Base-by-base conservation (phyloP, 2,329 filamentous ascomycete genomes). In the Thermoascus crustaceus region DNA sequence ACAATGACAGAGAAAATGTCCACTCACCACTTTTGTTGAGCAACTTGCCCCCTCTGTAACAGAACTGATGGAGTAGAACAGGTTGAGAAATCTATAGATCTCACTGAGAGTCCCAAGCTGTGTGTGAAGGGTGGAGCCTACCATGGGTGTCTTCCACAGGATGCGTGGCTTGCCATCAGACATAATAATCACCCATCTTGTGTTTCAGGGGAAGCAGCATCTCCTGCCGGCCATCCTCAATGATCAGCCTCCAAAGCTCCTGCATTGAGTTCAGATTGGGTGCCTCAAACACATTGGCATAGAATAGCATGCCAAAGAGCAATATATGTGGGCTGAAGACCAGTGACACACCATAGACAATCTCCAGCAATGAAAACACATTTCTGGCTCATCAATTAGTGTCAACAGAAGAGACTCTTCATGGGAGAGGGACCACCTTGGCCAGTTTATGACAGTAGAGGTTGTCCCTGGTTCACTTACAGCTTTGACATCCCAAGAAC, bases 231-330 rank as follows among this genome's bases (percentile, higher is more conserved):
- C 38, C 36, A 38, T 35, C 33, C 27, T 43, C 26, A 8, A 49
- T n/a, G 24, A 42, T 32, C 17, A 53, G 45, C 22, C 32, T 37
- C 30, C 39, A 25, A 16, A 54, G 39, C 26, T 51, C 39, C 30
- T 49, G 40, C 38, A 49, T 51, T 2, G 42, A 53, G 14, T 9
- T 45, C 20, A 52, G 37, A 24, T 44, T 24, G 21, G 41, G 35
- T 20, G 38, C 37, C 38, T 45, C 24, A 40, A 53, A 53, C 14
- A 41, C 44, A 30, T 48, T 11, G n/a, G 38, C 27, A 33, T 44
- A 42, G 33, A 51, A 47, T 25, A 50, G 37, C 40, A 50, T 44
- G 30, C 32, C 41, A 21, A 50, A 46, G 40, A 50, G 42, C 26
- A 50, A 32, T 5, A 45, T 30, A 35, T 50, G 32, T 11, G 30